These are phyloP conservation scores for Skeletonema menzelii DNA, from an alignment of 108 stramenopile genomes.

Conservation along the genomic window DNA sequence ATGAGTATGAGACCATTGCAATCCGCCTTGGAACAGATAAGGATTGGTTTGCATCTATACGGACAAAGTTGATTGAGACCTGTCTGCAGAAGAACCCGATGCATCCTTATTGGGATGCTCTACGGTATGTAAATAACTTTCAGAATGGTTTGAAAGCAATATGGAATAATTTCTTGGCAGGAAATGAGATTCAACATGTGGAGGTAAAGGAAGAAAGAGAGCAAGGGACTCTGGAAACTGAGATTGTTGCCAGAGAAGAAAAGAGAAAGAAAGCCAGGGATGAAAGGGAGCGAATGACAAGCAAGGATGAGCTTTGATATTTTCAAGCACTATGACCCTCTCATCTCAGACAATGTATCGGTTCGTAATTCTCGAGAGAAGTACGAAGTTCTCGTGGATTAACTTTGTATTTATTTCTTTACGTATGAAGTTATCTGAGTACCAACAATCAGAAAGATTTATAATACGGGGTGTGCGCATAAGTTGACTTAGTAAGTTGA, in stretches of 20 bases:
- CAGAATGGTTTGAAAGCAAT: conserved; percentile 58
- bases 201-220: conserved; percentile 49
- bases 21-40: conserved; percentile 63
- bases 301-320: conserved; percentile 1
- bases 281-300: neutral
- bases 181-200: conserved; percentile 52
- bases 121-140: conserved; percentile 77
- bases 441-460: too few species aligned
- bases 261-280: conserved; percentile 1
- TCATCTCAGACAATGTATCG: too few species aligned
- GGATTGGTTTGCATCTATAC: conserved; percentile 47
- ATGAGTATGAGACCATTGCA: conserved; percentile 72
- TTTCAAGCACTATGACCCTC: too few species aligned
- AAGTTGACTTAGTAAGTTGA: too few species aligned
- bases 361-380: too few species aligned
- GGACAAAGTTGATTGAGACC: conserved; percentile 61
- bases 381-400: too few species aligned
- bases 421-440: too few species aligned
- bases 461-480: too few species aligned
- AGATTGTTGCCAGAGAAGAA: conserved; percentile 12
- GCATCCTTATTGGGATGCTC: conserved; percentile 90
- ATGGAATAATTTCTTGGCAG: conserved; percentile 67
- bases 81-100: conserved; percentile 78
- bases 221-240: conserved; percentile 10
- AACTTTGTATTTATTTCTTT: too few species aligned